These are phyloP conservation scores for Boletus tomentosulus DNA, from an alignment of 768 basidiomycete species.

Conservation along the genomic window DNA sequence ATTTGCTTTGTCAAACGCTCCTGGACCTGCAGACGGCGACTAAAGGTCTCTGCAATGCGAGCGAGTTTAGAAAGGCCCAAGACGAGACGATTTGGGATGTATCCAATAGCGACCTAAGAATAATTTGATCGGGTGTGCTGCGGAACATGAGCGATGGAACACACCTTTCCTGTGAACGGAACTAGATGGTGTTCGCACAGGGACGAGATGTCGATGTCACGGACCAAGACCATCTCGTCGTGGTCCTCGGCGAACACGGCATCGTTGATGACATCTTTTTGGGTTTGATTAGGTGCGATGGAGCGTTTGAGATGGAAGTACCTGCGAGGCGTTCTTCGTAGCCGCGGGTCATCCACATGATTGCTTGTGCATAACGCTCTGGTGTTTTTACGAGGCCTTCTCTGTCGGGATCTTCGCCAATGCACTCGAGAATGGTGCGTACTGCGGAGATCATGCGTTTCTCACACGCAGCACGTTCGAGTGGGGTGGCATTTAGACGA, in stretches of 20 bases:
- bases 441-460: conserved; percentile 79
- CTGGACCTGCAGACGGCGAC: conserved; percentile 93
- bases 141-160: conserved; percentile 25
- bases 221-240: conserved; percentile 98
- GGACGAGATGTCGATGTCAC: conserved; percentile 95
- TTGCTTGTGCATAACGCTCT: conserved; percentile 91
- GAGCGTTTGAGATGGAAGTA: conserved; percentile 29
- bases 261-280: conserved; percentile 93
- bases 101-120: conserved; percentile 88
- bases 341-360: conserved; percentile 99
- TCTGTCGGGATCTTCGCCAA: conserved; percentile 95
- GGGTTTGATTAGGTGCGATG: neutral
- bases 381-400: conserved; percentile 92
- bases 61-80: conserved; percentile 95
- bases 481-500: conserved; percentile 75
- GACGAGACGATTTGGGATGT: conserved; percentile 93
- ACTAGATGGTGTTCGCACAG: conserved; percentile 98
- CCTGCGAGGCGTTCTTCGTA: conserved; percentile 95
- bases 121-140: conserved; percentile 16
- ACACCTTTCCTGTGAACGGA: conserved; percentile 94
- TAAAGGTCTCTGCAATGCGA: conserved; percentile 95
- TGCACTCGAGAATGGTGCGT: conserved; percentile 90
- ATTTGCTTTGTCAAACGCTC: conserved; percentile 97
- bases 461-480: conserved; percentile 68
- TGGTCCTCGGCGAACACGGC: conserved; percentile 98